Conservation (phyloP, 1,284 basidiomycete species). For the Ganoderma boninense region DNA sequence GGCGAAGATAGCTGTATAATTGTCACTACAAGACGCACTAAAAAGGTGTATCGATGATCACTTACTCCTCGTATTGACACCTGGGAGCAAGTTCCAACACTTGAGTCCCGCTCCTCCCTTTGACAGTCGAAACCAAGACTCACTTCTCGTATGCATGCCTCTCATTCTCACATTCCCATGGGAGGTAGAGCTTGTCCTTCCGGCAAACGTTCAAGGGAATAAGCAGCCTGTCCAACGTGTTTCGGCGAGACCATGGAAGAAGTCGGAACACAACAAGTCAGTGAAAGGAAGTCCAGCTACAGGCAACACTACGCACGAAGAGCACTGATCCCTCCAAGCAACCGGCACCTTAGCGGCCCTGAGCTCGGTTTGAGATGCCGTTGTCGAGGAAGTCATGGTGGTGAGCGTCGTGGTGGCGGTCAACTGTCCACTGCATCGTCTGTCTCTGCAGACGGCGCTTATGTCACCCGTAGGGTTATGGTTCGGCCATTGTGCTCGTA, state of each 20-base stretch:
- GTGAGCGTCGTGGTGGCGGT: constrained; percentile 15
- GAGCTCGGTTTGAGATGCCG: constrained; percentile 86
- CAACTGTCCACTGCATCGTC: neutral
- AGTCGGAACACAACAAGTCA: constrained; percentile 7
- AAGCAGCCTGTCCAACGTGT: constrained; percentile 65
- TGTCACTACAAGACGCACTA: neutral
- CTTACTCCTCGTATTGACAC: constrained; percentile 92
- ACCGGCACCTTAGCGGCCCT: constrained; percentile 81
- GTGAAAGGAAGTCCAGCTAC: neutral
- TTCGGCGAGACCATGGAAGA: constrained; percentile 1
- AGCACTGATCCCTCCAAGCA: constrained; percentile 91
- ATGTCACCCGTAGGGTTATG: constrained; percentile 10
- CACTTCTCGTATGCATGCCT: constrained; percentile 80
- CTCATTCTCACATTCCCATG: constrained; percentile 88
- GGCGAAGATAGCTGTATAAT: constrained; percentile 75
- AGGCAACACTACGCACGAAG: constrained; percentile 69
- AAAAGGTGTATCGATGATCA: constrained; percentile 31
- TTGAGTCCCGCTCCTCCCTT: neutral
- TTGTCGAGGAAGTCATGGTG: constrained; percentile 73
- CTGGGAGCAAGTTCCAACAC: constrained; percentile 46
- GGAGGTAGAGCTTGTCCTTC: constrained; percentile 74
- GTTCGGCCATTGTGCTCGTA: constrained; percentile 5
- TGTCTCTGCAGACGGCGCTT: neutral
- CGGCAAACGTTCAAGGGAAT: constrained; percentile 89
- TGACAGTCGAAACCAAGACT: constrained; percentile 40